Evolutionary conservation across 2,329 filamentous ascomycete genomes (phyloP).

Genomic region (Xylaria sp.): DNA sequence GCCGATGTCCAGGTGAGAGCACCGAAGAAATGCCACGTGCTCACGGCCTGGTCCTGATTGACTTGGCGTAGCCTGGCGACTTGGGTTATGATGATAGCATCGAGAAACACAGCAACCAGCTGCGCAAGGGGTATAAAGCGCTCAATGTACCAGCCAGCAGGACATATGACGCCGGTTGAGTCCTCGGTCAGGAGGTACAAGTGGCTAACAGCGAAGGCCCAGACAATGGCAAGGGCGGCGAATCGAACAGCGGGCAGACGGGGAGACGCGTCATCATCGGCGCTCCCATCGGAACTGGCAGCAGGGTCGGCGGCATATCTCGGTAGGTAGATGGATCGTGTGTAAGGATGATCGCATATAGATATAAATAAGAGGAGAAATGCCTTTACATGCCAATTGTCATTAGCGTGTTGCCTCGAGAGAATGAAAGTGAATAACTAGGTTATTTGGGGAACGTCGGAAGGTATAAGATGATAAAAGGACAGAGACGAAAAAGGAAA

Average conservation of each 20-base stretch:
- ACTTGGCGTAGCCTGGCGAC: constrained; percentile 46
- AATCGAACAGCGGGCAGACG: constrained; percentile 39
- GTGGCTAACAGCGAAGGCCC: constrained; percentile 49
- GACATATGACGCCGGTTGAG: constrained; percentile 49
- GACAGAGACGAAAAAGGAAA: neutral
- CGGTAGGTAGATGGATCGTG: constrained; percentile 42
- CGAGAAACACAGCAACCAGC: constrained; percentile 45
- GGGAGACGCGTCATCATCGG: constrained; percentile 25
- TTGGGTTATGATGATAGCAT: constrained; percentile 48
- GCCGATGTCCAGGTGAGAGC: constrained; percentile 43
- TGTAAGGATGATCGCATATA: constrained; percentile 40
- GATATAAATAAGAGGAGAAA: constrained; percentile 49
- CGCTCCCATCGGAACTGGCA: neutral
- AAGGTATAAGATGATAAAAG: neutral
- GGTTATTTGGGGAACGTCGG: neutral
- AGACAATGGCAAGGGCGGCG: constrained; percentile 45
- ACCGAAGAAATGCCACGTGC: constrained; percentile 43
- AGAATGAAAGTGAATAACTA: neutral
- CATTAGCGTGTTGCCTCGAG: neutral
- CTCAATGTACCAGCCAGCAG: constrained; percentile 44
- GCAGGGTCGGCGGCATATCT: constrained; percentile 36
- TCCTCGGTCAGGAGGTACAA: constrained; percentile 45
- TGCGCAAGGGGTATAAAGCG: constrained; percentile 49
- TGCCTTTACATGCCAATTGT: constrained; percentile 39
- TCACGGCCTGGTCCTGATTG: constrained; percentile 40